Evolutionary conservation across 768 basidiomycete genomes (phyloP), one percentile per base, ranked within the genome.

Genomic region (Kwoniella sp.): DNA sequence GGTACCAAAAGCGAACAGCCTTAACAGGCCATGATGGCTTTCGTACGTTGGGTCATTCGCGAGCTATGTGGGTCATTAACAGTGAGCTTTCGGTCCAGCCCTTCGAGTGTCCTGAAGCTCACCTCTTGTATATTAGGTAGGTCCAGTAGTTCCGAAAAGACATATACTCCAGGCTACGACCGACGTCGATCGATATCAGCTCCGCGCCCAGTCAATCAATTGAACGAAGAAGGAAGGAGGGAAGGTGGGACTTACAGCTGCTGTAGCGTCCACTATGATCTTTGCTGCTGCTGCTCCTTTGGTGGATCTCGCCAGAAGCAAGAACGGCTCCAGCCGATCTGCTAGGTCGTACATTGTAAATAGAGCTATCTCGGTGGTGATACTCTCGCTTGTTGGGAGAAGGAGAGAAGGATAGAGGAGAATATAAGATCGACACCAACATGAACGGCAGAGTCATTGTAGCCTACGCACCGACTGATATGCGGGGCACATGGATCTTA

Each of bases 271-370:
- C 72, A 87, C 85, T 29, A 94, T 82, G 44, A 79, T 65, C 76
- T 94, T 93, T 6, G 91, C 93, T 0, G 93, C 92, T 0, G 90
- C 91, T 0, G 92, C 92, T 1, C 95, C 95, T 75, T 91, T 94
- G 10, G 90, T 86, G 0, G 90, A 90, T 77, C 94, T 93, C 2
- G 89, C 91, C 82, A 97, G 91, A 64, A 97, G 85, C 47, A 96
- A 79, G 80, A 90, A 96, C 0, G 92, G 92, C 81, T 97, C 93
- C 24, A 77, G 60, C 22, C 56, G 62, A 4, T 68, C 52, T 52
- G 60, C 29, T 4, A 62, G 48, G 36, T 73, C 69, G 19, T 63
- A 49, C 70, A 72, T 72, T 63, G 58, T 19, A 33, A 33, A n/a
- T n/a, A n/a, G n/a, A n/a, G n/a, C n/a, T n/a, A n/a, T n/a, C n/a